Base-by-base conservation (phyloP, 140 eudicot species). In the Flaveria floridana region DNA sequence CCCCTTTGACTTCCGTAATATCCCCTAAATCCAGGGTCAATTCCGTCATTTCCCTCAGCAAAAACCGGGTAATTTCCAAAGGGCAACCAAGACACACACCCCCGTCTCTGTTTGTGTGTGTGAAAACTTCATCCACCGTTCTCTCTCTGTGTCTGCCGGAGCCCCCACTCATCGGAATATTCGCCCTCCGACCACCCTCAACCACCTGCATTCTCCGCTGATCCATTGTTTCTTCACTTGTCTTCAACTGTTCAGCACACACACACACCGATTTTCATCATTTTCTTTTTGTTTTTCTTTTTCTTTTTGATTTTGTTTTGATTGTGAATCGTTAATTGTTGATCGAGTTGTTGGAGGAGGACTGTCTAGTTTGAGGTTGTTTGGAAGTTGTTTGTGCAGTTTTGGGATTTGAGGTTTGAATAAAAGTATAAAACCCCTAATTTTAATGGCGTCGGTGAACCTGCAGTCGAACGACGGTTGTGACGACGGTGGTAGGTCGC, bases 361-460 rank as follows among this genome's bases (percentile, higher is more conserved):
- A 39, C 7, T 56, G 46, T 55, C 14, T 20, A 55, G 25, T 68
- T 76, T 9, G 75, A 68, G 75, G 25, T 47, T 26, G 4, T 41
- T 76, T 44, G 16, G 28, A 53, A 23, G 30, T 23, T 14, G 23
- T 42, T 55, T 62, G 44, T 28, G 2, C 20, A 59, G 51, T 25
- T 67, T 30, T 3, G 10, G 11, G 59, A 55, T 68, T 68, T 26
- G 30, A 57, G 70, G 70, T 62, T 26, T 57, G 46, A 53, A 56
- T 76, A 30, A 68, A 68, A 28, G 34, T 28, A 28, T 28, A 28
- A 28, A 76, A 76, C 5, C 81, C 81, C 76, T 78, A 70, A 78
- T 76, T 59, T 70, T 70, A 30, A 78, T 78, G 81, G 81, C 70
- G 30, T 70, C 81, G 53, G 46, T 70, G 52, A 77, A 69, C 81